Evolutionary conservation across 2,329 filamentous ascomycete genomes (phyloP).

Genomic region (Scedosporium boydii): DNA sequence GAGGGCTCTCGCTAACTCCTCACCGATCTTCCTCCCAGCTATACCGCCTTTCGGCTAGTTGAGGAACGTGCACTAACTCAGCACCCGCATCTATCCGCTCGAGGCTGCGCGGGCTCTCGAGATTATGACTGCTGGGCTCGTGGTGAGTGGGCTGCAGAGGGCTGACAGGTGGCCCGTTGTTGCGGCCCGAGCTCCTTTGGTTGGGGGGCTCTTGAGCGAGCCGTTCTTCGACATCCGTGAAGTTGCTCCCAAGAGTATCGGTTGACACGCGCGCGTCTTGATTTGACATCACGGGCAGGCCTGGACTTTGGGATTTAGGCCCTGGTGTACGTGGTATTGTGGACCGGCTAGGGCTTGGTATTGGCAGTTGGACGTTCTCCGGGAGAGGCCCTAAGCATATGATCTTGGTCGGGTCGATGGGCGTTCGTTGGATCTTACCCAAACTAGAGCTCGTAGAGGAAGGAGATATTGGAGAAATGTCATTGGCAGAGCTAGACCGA

Average conservation of each 20-base stretch:
- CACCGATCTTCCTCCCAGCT: slow-evolving; percentile 37
- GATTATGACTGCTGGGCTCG: slow-evolving; percentile 9
- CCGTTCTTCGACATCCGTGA: slow-evolving; percentile 34
- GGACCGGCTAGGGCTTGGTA: slow-evolving; percentile 10
- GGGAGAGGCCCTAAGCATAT: slow-evolving; percentile 47
- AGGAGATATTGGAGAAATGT: slow-evolving; percentile 11
- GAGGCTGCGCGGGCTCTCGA: slow-evolving; percentile 18
- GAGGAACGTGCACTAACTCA: slow-evolving; percentile 42
- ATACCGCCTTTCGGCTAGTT: slow-evolving; percentile 37
- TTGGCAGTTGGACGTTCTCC: slow-evolving; percentile 27
- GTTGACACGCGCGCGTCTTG: slow-evolving; percentile 14
- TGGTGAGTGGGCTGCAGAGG: background rate
- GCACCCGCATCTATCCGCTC: slow-evolving; percentile 32
- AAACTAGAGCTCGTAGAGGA: background rate
- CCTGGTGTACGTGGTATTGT: slow-evolving; percentile 11
- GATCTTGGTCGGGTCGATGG: slow-evolving; percentile 42
- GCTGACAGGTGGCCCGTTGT: background rate
- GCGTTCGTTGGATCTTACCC: slow-evolving; percentile 29
- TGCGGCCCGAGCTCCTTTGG: background rate
- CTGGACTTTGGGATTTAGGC: background rate
- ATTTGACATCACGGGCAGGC: background rate
- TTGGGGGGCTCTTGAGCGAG: slow-evolving; percentile 12
- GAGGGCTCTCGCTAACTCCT: background rate
- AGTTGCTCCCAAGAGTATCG: slow-evolving; percentile 39
- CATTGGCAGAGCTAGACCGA: slow-evolving; percentile 18